Percentiles rank a stretch among this genome's conserved stretches.
Evolutionary conservation across 2,329 filamentous ascomycete species (phyloP).

Genomic region (Colletotrichum cuscutae): DNA sequence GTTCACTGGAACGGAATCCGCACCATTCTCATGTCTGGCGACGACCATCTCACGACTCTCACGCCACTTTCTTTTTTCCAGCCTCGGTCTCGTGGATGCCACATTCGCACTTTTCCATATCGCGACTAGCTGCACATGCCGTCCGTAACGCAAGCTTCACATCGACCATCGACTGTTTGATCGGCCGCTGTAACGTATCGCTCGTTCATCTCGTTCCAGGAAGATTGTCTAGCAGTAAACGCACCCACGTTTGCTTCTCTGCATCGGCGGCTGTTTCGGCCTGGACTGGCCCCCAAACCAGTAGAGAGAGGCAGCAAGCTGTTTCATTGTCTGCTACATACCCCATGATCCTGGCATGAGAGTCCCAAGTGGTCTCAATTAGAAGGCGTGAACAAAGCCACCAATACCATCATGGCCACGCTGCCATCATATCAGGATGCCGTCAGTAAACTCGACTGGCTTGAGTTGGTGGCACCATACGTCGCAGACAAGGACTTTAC

Average conservation of each 20-base stretch:
- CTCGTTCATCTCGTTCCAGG: background rate
- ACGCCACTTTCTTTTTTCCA: conserved; percentile 12
- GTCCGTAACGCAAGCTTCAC: background rate
- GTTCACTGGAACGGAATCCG: conserved; percentile 13
- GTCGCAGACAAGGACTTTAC: conserved; percentile 53
- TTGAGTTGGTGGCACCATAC: conserved; percentile 58
- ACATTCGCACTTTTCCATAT: background rate
- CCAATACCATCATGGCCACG: conserved; percentile 21
- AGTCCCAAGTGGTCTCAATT: background rate
- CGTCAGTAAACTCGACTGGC: conserved; percentile 57
- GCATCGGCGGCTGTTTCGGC: background rate
- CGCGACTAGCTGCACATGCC: background rate
- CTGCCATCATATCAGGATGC: conserved; percentile 67
- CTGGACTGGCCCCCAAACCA: background rate
- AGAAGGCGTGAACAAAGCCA: background rate
- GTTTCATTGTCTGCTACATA: conserved; percentile 10
- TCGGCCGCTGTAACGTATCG: background rate
- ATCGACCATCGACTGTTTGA: background rate
- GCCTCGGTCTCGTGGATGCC: background rate
- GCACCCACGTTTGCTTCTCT: background rate
- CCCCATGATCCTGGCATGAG: background rate
- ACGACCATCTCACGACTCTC: background rate
- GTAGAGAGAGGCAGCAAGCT: conserved; percentile 1
- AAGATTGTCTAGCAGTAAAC: conserved; percentile 4
- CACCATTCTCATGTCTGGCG: conserved; percentile 30